A percentile compares a stretch with the other conserved stretches of the same genome.
phyloP scores from a whole-genome alignment of 441 rosid species.

The Jatropha multifida region DNA sequence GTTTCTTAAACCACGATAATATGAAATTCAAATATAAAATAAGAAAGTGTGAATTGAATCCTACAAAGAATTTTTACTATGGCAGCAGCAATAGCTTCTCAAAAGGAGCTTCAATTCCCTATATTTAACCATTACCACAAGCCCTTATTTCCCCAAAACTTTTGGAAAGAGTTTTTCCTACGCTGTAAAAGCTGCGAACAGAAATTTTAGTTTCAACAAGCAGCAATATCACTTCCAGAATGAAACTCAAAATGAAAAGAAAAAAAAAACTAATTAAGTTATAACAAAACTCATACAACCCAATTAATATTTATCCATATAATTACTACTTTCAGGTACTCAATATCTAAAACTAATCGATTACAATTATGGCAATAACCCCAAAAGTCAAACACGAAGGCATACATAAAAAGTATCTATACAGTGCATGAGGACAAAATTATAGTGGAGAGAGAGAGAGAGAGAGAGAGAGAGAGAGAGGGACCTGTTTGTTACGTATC shows the following conservation, averaged over 20 bases:
- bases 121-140: neutral
- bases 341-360: neutral
- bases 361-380: neutral
- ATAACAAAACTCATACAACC: neutral
- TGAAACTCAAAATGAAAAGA: neutral
- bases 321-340: neutral
- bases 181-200: neutral
- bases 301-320: neutral
- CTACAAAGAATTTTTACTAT: neutral
- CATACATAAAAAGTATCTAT: neutral
- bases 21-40: neutral
- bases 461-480: neutral
- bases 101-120: neutral
- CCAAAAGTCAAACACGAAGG: neutral
- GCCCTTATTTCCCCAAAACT: neutral
- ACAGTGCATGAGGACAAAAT: neutral
- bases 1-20: neutral
- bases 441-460: conserved; percentile 2
- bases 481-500: conserved; percentile 7
- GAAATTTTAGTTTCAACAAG: neutral
- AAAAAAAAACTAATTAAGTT: neutral
- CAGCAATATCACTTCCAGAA: neutral
- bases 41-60: neutral
- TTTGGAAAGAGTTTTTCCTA: neutral
- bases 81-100: neutral